These are phyloP conservation scores for Yamadazyma ubonensis DNA, from an alignment of 805 yeast species.

Conservation along the genomic window DNA sequence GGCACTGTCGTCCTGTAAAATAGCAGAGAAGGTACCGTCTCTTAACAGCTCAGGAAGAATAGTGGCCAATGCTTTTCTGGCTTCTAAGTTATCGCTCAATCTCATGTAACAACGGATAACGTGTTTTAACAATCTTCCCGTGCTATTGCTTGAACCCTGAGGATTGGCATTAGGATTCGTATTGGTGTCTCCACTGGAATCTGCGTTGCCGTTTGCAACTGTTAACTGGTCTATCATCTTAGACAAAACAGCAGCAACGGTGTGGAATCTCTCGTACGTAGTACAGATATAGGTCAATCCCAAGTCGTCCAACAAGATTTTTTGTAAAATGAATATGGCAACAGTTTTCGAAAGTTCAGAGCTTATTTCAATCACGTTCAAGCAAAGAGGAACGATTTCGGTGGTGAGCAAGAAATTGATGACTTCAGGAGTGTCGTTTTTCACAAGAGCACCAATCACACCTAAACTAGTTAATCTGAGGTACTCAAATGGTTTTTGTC, in stretches of 20 bases:
- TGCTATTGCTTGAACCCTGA: constrained; percentile 34
- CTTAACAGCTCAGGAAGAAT: constrained; percentile 84
- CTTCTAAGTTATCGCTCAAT: constrained; percentile 84
- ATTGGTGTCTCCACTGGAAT: background rate
- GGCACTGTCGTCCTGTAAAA: constrained; percentile 81
- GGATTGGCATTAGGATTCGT: constrained; percentile 4
- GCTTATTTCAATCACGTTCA: constrained; percentile 92
- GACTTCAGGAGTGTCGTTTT: constrained; percentile 93
- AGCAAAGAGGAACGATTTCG: constrained; percentile 91
- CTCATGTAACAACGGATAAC: constrained; percentile 92
- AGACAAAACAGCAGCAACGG: constrained; percentile 85
- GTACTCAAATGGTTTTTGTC: constrained; percentile 91
- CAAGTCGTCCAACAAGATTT: constrained; percentile 85
- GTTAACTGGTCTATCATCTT: constrained; percentile 83
- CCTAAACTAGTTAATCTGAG: constrained; percentile 90
- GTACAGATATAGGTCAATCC: constrained; percentile 93
- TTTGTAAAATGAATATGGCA: constrained; percentile 93
- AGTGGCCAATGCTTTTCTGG: constrained; percentile 79
- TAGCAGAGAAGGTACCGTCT: constrained; percentile 79
- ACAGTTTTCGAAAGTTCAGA: constrained; percentile 94
- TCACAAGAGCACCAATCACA: constrained; percentile 94
- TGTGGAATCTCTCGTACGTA: constrained; percentile 90
- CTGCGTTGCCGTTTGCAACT: constrained; percentile 8
- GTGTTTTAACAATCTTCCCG: constrained; percentile 85
- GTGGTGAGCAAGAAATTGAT: constrained; percentile 90